Evolutionary conservation across 164 flowering plant genomes (phyloP).

Genomic region (Liquidambar formosana): DNA sequence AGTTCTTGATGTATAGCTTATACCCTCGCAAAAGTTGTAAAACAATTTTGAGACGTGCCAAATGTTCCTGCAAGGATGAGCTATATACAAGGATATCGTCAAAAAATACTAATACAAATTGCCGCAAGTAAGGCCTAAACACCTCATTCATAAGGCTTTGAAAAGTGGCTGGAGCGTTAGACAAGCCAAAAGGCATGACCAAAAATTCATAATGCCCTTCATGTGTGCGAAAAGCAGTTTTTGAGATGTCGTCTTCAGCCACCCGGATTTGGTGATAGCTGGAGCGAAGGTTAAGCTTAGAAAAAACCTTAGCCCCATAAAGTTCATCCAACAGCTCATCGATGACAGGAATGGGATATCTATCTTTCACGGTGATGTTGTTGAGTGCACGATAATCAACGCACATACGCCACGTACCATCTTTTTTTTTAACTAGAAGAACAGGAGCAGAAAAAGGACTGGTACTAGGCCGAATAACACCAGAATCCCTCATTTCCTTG

Average conservation of each 20-base stretch:
- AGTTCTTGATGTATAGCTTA: not conserved
- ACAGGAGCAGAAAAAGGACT: constrained; percentile 1
- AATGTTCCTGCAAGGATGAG: not conserved
- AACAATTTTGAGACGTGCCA: not conserved
- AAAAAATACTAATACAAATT: constrained; percentile 6
- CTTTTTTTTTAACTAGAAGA: not conserved
- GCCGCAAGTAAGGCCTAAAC: not conserved
- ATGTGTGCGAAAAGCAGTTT: not conserved
- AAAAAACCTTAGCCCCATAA: not conserved
- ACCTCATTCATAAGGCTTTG: not conserved
- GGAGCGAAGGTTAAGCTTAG: not conserved
- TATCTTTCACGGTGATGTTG: not conserved
- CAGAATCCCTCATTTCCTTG: not conserved
- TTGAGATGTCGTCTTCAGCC: not conserved
- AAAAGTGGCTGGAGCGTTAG: constrained; percentile 11
- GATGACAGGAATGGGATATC: not conserved
- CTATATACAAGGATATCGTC: constrained; percentile 8
- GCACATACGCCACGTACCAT: not conserved
- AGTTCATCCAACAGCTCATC: constrained; percentile 6
- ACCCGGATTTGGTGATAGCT: not conserved
- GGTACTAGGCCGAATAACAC: not conserved
- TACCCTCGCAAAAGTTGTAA: not conserved
- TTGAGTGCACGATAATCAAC: not conserved
- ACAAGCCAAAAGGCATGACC: constrained; percentile 4
- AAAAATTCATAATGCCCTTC: not conserved